Evolutionary conservation across 805 yeast genomes (phyloP).

Genomic region (Lachancea dasiensis): DNA sequence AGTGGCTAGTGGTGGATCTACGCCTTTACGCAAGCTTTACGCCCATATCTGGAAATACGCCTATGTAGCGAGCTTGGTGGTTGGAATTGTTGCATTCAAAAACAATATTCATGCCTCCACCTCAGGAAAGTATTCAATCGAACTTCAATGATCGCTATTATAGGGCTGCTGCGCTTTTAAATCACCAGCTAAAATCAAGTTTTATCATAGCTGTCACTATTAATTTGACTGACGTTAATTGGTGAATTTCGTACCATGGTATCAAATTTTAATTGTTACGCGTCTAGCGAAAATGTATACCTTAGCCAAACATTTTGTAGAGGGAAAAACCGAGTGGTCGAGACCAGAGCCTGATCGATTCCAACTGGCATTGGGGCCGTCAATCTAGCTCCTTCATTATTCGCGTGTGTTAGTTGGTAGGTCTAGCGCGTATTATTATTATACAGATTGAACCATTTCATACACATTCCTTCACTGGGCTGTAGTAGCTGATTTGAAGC

Average conservation of each 20-base stretch:
- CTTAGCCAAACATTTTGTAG: no score
- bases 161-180: no score
- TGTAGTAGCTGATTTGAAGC: no score
- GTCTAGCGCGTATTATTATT: no score
- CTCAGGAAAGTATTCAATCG: slow-evolving; percentile 2
- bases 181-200: neutral
- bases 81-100: slow-evolving; percentile 20
- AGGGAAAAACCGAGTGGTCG: neutral
- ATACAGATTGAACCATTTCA: no score
- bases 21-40: neutral
- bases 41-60: slow-evolving; percentile 21
- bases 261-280: slow-evolving; percentile 3
- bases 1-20: neutral
- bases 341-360: no score
- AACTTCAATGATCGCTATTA: no score
- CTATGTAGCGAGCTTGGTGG: slow-evolving; percentile 17
- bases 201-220: neutral
- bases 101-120: slow-evolving; percentile 8
- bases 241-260: neutral
- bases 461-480: no score
- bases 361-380: no score
- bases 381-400: no score
- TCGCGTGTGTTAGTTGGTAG: no score
- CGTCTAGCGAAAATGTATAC: slow-evolving; percentile 2
- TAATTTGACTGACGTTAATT: neutral